Evolutionary conservation across 495 filamentous ascomycete genomes (phyloP).

Genomic region (Platismatia glauca): DNA sequence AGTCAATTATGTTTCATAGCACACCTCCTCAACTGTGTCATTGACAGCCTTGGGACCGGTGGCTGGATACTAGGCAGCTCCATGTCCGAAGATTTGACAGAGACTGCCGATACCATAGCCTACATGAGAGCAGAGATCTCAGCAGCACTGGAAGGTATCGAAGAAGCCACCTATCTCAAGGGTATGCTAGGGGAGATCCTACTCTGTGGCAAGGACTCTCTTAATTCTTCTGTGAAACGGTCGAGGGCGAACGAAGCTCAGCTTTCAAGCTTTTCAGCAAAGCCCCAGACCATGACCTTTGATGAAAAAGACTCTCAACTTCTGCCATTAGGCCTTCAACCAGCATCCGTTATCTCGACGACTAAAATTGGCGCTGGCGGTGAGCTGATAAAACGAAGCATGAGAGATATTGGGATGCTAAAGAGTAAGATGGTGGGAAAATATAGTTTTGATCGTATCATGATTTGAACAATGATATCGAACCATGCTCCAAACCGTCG

Average conservation of each 20-base stretch:
- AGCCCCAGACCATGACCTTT: constrained; percentile 15
- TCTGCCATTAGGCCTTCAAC: constrained; percentile 66
- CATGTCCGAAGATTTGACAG: constrained; percentile 42
- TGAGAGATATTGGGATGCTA: constrained; percentile 61
- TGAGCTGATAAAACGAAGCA: constrained; percentile 53
- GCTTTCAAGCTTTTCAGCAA: constrained; percentile 24
- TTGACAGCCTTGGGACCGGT: constrained; percentile 75
- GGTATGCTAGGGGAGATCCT: constrained; percentile 63
- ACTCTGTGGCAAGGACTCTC: constrained; percentile 48
- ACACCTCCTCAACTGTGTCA: constrained; percentile 60
- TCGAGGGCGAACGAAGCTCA: constrained; percentile 17
- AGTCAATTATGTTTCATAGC: constrained; percentile 40
- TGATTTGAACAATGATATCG: constrained; percentile 34
- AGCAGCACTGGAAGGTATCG: constrained; percentile 64
- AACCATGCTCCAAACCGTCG: background rate
- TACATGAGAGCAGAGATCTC: constrained; percentile 66
- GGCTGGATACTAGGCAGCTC: constrained; percentile 66
- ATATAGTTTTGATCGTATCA: constrained; percentile 69
- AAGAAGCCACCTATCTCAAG: constrained; percentile 61
- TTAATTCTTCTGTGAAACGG: constrained; percentile 22
- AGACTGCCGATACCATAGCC: constrained; percentile 52
- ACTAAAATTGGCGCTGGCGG: constrained; percentile 54
- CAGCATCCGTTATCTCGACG: constrained; percentile 41
- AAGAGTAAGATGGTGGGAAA: constrained; percentile 62
- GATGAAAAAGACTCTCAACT: constrained; percentile 31